Percentiles rank a stretch among this genome's conserved stretches.
Conservation (phyloP, 2,329 filamentous ascomycete genomes). For the Arthrobotrys conoides region DNA sequence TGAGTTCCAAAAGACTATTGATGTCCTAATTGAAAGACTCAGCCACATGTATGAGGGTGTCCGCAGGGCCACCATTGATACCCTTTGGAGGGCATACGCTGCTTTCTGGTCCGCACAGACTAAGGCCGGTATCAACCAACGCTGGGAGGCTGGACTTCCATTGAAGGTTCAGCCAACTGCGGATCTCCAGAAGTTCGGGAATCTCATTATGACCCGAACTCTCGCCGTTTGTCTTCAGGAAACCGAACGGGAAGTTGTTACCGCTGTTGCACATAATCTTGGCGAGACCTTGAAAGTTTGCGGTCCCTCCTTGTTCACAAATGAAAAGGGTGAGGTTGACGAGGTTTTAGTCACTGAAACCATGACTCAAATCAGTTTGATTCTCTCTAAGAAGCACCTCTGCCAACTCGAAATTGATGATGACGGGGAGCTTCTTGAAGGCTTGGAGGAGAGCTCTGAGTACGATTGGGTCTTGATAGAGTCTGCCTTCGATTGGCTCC, state of each 20-base stretch:
- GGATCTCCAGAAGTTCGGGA: constrained; percentile 86
- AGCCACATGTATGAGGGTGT: constrained; percentile 95
- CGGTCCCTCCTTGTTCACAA: constrained; percentile 85
- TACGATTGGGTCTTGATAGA: constrained; percentile 98
- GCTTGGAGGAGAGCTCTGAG: constrained; percentile 83
- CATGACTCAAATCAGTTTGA: constrained; percentile 79
- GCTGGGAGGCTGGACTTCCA: constrained; percentile 91
- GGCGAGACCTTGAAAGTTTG: constrained; percentile 91
- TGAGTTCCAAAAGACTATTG: constrained; percentile 84
- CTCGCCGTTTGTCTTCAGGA: constrained; percentile 90
- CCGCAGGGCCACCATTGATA: constrained; percentile 90
- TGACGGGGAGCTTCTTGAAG: constrained; percentile 79
- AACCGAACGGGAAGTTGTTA: constrained; percentile 92
- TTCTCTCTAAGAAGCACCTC: constrained; percentile 90
- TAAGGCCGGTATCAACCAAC: constrained; percentile 76
- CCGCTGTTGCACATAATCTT: constrained; percentile 94
- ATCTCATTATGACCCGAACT: constrained; percentile 86
- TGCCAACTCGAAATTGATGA: constrained; percentile 90
- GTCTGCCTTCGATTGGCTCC: constrained; percentile 90
- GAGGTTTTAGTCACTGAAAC: constrained; percentile 75
- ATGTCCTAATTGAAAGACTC: constrained; percentile 82
- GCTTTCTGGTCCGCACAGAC: constrained; percentile 92
- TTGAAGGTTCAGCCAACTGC: constrained; percentile 82
- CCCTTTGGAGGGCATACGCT: constrained; percentile 92
- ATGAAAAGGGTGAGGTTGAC: constrained; percentile 72